phyloP scores from a whole-genome alignment of 1,284 basidiomycete genomes.

The Sphaerobolus stellatus region DNA sequence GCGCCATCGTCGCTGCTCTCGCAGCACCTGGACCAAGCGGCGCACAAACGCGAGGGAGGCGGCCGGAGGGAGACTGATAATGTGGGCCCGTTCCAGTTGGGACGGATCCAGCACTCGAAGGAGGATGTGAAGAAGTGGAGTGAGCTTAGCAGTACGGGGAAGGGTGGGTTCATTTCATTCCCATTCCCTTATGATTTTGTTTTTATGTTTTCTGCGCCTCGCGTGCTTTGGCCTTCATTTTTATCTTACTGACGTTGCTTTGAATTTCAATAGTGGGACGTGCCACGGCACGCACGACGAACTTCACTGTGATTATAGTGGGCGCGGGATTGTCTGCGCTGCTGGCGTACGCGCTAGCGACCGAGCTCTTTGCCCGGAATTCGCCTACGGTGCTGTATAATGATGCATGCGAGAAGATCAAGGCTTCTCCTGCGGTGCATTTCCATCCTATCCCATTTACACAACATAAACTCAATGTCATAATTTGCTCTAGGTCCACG shows the following conservation, averaged over 20 bases:
- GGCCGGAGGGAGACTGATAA: conserved; percentile 46
- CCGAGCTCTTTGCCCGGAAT: conserved; percentile 90
- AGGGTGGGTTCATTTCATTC: conserved; percentile 66
- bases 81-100: conserved; percentile 82
- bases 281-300: conserved; percentile 77
- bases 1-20: conserved; percentile 56
- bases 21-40: conserved; percentile 67
- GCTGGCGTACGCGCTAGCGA: conserved; percentile 81
- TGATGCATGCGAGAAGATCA: conserved; percentile 83
- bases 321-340: conserved; percentile 81
- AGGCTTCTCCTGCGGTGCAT: conserved; percentile 66
- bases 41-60: too few relatives aligned
- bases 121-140: conserved; percentile 75
- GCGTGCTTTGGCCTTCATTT: too few relatives aligned
- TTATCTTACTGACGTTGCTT: conserved; percentile 11
- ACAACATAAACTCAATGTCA: neutral
- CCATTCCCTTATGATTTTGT: neutral
- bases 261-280: conserved; percentile 57
- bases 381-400: conserved; percentile 88
- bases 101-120: conserved; percentile 57
- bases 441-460: conserved; percentile 4
- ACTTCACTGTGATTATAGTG: conserved; percentile 78
- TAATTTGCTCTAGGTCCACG: conserved; percentile 57
- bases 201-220: neutral
- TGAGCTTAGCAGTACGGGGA: conserved; percentile 77